Conservation (phyloP, 441 rosid species). For the Populus hybrid region DNA sequence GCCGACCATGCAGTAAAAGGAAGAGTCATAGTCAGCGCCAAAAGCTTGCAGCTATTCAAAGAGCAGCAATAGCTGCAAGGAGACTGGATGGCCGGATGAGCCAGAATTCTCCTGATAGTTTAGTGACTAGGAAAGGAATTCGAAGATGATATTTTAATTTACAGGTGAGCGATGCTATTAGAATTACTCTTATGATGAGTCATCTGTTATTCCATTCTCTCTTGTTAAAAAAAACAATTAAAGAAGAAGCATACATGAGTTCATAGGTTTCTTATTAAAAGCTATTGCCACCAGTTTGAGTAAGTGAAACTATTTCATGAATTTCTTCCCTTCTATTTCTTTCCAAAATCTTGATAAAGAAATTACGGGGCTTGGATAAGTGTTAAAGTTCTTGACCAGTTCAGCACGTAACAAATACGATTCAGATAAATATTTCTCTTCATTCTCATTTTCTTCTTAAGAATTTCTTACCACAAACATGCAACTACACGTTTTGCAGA, state of each 20-base stretch:
- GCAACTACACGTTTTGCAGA: not conserved
- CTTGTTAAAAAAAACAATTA: not conserved
- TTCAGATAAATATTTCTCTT: not conserved
- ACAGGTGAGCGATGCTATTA: slow-evolving; percentile 7
- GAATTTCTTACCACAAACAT: not conserved
- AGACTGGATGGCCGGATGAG: slow-evolving; percentile 52
- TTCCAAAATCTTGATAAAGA: not conserved
- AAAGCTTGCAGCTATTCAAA: slow-evolving; percentile 69
- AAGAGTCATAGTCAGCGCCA: slow-evolving; percentile 59
- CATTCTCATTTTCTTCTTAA: not conserved
- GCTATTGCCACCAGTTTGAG: not conserved
- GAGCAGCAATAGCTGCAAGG: slow-evolving; percentile 53
- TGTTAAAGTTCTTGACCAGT: not conserved
- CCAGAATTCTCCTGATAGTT: slow-evolving; percentile 27
- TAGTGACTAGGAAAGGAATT: slow-evolving; percentile 41
- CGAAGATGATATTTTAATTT: slow-evolving; percentile 21
- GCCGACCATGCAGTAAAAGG: slow-evolving; percentile 53
- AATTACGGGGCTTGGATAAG: not conserved
- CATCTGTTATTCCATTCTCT: too few species aligned
- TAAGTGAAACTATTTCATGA: not conserved
- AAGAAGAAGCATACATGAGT: not conserved
- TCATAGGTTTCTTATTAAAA: not conserved
- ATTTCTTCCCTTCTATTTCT: not conserved
- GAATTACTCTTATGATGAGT: not conserved
- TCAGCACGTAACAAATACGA: not conserved